Evolutionary conservation across 805 yeast genomes (phyloP), one percentile per base, ranked within the genome.

Genomic region (Saccharomyces jurei): DNA sequence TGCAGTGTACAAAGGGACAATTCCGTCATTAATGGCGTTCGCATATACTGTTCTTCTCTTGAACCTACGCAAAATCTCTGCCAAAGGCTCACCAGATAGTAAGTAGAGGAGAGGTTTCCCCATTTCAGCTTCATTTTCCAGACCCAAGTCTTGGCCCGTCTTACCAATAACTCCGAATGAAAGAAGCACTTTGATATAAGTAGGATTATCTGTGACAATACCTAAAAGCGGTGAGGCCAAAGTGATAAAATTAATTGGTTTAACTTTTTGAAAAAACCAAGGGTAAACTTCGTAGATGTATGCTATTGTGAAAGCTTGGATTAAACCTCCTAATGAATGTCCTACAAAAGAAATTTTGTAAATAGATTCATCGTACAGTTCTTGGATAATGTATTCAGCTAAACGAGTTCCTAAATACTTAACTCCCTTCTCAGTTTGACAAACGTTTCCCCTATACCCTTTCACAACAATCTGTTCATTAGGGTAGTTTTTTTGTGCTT

Each of bases 341-440:
- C 87, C 90, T 48, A 87, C 73, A 62, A 87, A 87, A 1, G 95
- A 87, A 6, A 87, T 81, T 57, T 79, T 81, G 0, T 56, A 54
- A 0, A 83, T 76, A 1, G 71, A 61, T 3, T 75, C 78, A 52
- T 74, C 71, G 32, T 77, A 76, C 1, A 76, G 62, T 21, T 77
- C 71, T 22, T 80, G 69, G 0, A 84, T 73, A 29, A 87, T 74
- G 63, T 74, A 84, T 60, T 86, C 89, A 0, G 88, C 94, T 26
- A 86, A 74, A 47, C 86, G 74, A 56, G 83, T 79, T 0, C 96
- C 96, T 56, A 87, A 68, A 63, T 82, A 87, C 65, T 82, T 83
- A 22, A 87, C 78, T 0, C 96, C 96, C 49, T 87, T 73, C 64
- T 87, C 96, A 0, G 96, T 87, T 63, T 84, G 82, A 62, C 94